Conservation (phyloP, 2,329 filamentous ascomycete genomes). For the Botrytis paeoniae region DNA sequence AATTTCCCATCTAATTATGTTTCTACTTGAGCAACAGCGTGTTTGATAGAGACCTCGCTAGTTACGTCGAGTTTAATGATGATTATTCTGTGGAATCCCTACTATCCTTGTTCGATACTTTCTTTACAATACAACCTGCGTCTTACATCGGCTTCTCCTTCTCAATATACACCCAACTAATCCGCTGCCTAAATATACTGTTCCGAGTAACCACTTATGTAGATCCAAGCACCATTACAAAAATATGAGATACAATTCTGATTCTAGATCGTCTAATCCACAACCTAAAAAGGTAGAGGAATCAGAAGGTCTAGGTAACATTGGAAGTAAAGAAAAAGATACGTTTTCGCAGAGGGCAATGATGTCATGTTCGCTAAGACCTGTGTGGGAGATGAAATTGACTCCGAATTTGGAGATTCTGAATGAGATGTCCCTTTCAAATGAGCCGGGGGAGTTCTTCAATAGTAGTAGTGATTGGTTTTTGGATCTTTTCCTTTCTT, state of each 20-base stretch:
- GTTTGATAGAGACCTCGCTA: background rate
- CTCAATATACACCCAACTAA: too few species aligned
- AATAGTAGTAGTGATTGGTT: background rate
- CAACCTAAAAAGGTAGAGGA: too few species aligned
- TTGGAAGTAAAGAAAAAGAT: background rate
- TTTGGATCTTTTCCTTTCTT: too few species aligned
- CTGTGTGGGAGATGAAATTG: background rate
- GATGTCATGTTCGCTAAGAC: background rate
- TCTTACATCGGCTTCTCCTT: too few species aligned
- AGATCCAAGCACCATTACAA: too few species aligned
- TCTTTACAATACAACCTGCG: too few species aligned
- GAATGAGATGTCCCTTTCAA: background rate
- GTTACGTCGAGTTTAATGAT: background rate
- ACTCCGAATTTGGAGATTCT: background rate
- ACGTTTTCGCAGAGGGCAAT: background rate
- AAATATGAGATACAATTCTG: too few species aligned
- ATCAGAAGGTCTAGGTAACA: too few species aligned
- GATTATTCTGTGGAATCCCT: background rate
- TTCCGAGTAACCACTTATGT: too few species aligned
- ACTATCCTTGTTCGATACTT: too few species aligned
- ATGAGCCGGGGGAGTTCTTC: rapidly evolving
- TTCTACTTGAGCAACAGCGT: background rate
- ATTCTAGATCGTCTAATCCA: too few species aligned
- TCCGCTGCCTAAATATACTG: too few species aligned
- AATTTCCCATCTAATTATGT: background rate